These are phyloP conservation scores for Rhodotorula taiwanensis DNA, from an alignment of 768 basidiomycete species.

Conservation along the genomic window DNA sequence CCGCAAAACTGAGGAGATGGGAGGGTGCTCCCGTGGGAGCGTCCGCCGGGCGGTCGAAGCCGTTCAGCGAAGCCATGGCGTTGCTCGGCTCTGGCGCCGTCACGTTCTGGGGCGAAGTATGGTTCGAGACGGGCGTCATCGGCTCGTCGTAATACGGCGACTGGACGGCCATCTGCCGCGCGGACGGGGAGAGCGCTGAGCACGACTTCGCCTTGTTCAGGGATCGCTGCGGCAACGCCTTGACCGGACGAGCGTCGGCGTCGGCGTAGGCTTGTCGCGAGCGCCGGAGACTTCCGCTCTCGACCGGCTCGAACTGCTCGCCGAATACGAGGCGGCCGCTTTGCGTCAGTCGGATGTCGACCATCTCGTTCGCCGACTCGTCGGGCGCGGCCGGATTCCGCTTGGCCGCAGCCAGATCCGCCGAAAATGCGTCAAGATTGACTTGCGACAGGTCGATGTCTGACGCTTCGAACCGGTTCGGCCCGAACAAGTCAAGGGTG, in stretches of 20 bases:
- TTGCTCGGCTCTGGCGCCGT: constrained; percentile 30
- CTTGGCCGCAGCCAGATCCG: too few species aligned
- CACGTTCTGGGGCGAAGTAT: constrained; percentile 11
- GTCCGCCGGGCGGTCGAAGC: constrained; percentile 13
- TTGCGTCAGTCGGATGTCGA: constrained; percentile 5
- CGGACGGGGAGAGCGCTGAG: constrained; percentile 18
- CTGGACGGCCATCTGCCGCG: constrained; percentile 3
- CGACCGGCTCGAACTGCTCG: too few species aligned
- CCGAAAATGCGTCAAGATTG: too few species aligned
- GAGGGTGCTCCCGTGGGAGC: too few species aligned
- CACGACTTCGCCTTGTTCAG: constrained; percentile 36
- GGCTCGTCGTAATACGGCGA: constrained; percentile 21
- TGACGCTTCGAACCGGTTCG: too few species aligned
- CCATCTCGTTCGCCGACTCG: constrained; percentile 1
- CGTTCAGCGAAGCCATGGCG: neutral
- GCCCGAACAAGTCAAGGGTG: too few species aligned
- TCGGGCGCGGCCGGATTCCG: too few species aligned
- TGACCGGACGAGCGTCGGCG: constrained; percentile 7
- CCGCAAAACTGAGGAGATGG: constrained; percentile 34
- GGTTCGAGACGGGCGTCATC: constrained; percentile 23
- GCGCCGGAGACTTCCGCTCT: too few species aligned
- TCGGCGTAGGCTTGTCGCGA: too few species aligned
- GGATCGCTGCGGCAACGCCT: constrained; percentile 22
- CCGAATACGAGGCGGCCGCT: too few species aligned
- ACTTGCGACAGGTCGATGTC: neutral